Evolutionary conservation across 1,284 basidiomycete species (phyloP), one percentile per base, ranked within the genome.

Genomic region (Gomphus bonarii): DNA sequence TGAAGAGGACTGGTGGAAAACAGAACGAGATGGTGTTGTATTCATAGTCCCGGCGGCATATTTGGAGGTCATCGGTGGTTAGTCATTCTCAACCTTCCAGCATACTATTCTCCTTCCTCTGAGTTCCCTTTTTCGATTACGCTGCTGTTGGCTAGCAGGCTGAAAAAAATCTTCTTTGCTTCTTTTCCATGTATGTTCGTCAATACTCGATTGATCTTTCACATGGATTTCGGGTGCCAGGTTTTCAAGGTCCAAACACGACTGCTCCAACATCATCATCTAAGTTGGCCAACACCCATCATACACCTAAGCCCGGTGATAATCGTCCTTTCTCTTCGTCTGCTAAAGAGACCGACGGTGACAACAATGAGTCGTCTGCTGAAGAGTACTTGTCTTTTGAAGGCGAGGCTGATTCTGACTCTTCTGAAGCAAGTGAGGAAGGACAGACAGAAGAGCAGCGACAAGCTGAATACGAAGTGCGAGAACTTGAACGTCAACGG

Each of bases 1-100:
- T 58, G 93, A 95, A 63, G 75, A 74, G 52, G 89, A 91, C 66
- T 97, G 94, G 94, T 97, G 90, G 89, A 95, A 94, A 73, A 86
- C 85, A 36, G 92, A 95, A 72, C 80, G 81, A 67, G 80, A 79
- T 57, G 92, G 92, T 36, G 71, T 84, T 59, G 82, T 95, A 59
- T 88, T 88, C 72, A 84, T 94, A 65, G 91, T 94, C 3, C 94
- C 94, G 49, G 90, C 91, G 43, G 82, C 85, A 18, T 97, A 95
- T 68, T 70, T 97, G 67, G 88, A 95, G 70, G 69, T 87, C 64
- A 74, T 76, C 65, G 83, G 86, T 79, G 90, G 91, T 93, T 85
- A 92, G 90, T 93, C 70, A 65, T 69, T 67, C 61, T 63, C 63
- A 62, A 68, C 68, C 63, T 64, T 67, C 70, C 55, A 56, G 67